Conservation (phyloP, 768 basidiomycete genomes). For the Calvatia gigantea region DNA sequence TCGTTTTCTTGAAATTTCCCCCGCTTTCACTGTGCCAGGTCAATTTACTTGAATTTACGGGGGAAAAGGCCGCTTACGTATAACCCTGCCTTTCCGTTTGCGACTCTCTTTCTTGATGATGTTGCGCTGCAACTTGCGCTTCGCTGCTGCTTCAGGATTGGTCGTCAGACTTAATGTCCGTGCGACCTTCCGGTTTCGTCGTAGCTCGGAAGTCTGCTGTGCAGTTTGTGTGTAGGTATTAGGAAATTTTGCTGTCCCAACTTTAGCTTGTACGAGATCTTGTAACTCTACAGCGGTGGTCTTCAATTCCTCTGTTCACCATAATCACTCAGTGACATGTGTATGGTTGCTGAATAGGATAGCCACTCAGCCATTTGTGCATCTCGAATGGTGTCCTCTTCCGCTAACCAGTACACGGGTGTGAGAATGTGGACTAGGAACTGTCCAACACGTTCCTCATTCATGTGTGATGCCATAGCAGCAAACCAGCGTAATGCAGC, state of each 20-base stretch:
- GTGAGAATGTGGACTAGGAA: slow-evolving; percentile 84
- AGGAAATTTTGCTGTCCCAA: slow-evolving; percentile 83
- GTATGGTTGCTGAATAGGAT: neutral
- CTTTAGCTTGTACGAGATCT: slow-evolving; percentile 82
- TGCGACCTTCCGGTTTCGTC: slow-evolving; percentile 68
- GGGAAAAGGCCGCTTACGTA: neutral
- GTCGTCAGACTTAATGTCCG: slow-evolving; percentile 55
- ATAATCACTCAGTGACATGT: neutral
- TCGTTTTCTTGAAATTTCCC: slow-evolving; percentile 42
- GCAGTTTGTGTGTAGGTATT: slow-evolving; percentile 75
- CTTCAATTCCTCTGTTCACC: slow-evolving; percentile 73
- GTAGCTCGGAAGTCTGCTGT: slow-evolving; percentile 60
- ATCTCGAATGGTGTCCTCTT: slow-evolving; percentile 84
- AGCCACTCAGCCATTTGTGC: slow-evolving; percentile 62
- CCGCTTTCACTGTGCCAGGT: slow-evolving; percentile 38
- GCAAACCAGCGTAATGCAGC: slow-evolving; percentile 91
- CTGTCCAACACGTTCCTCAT: slow-evolving; percentile 49
- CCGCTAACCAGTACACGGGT: slow-evolving; percentile 82
- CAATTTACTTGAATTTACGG: neutral
- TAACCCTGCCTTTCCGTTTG: slow-evolving; percentile 67
- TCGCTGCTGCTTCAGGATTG: slow-evolving; percentile 75
- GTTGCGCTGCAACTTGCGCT: slow-evolving; percentile 69
- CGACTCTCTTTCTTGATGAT: slow-evolving; percentile 78
- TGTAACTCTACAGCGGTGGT: slow-evolving; percentile 77
- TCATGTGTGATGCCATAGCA: slow-evolving; percentile 78